A percentile compares a stretch with the other conserved stretches of the same genome.
Evolutionary conservation across 2,329 filamentous ascomycete species (phyloP).

Genomic region (Penicillium sp.): DNA sequence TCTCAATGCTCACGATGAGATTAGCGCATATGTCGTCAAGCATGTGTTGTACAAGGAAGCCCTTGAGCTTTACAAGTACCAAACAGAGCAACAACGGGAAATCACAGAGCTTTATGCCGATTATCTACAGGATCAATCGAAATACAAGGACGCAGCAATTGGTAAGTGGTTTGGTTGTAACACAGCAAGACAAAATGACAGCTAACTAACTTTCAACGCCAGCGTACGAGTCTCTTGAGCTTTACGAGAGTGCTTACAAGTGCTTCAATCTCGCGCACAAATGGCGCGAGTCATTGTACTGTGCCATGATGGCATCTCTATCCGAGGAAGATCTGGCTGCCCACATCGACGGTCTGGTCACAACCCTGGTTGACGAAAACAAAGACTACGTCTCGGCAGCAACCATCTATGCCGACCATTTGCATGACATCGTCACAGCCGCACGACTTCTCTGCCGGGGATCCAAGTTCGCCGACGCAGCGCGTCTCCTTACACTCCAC

Average conservation of each 20-base stretch:
- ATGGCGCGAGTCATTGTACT: constrained; percentile 89
- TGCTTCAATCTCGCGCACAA: constrained; percentile 81
- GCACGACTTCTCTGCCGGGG: constrained; percentile 81
- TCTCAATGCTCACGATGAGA: constrained; percentile 72
- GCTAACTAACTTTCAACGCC: constrained; percentile 8
- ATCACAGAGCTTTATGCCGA: constrained; percentile 78
- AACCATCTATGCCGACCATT: constrained; percentile 77
- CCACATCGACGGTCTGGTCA: constrained; percentile 73
- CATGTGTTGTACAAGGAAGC: constrained; percentile 77
- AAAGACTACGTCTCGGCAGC: constrained; percentile 83
- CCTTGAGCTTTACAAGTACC: constrained; percentile 80
- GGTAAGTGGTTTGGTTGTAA: constrained; percentile 32
- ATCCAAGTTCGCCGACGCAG: constrained; percentile 84
- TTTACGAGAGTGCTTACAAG: constrained; percentile 72
- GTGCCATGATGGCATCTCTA: constrained; percentile 68
- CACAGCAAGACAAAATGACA: background rate
- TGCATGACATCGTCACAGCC: constrained; percentile 68
- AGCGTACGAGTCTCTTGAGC: constrained; percentile 80
- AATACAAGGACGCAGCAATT: constrained; percentile 82
- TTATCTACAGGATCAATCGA: constrained; percentile 71
- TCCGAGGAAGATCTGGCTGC: constrained; percentile 60
- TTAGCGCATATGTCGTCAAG: constrained; percentile 74
- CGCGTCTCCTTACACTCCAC: constrained; percentile 68
- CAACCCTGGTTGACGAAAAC: constrained; percentile 71
- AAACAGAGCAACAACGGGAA: constrained; percentile 62